phyloP scores from a whole-genome alignment of 2,329 filamentous ascomycete genomes.

The Clathrospora elynae region DNA sequence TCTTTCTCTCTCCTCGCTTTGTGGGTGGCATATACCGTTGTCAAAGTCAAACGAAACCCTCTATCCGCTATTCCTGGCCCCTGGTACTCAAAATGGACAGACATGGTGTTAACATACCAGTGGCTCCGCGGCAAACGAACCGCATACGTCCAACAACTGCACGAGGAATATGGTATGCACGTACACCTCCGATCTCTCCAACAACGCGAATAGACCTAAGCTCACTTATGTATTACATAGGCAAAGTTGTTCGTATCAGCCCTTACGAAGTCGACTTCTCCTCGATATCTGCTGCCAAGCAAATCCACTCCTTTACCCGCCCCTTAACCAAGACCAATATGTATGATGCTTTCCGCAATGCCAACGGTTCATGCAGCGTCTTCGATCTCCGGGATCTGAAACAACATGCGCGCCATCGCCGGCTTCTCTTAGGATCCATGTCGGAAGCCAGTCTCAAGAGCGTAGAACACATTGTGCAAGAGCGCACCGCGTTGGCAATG shows the following conservation, averaged over 20 bases:
- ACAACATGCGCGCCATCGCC: constrained; percentile 44
- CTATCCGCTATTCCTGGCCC: constrained; percentile 35
- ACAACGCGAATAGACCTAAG: no score
- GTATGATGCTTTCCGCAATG: no score
- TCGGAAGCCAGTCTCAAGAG: constrained; percentile 43
- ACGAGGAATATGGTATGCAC: constrained; percentile 40
- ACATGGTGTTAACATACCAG: constrained; percentile 44
- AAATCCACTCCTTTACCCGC: constrained; percentile 46
- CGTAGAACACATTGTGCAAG: constrained; percentile 41
- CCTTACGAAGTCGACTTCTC: constrained; percentile 32
- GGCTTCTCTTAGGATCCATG: constrained; percentile 46
- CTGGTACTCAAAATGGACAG: constrained; percentile 37
- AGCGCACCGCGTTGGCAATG: constrained; percentile 43
- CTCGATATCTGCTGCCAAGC: constrained; percentile 25
- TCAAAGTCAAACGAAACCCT: no score
- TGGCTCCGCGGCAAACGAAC: constrained; percentile 45
- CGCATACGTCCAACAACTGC: constrained; percentile 48
- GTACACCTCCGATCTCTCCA: no score
- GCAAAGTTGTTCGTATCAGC: constrained; percentile 33
- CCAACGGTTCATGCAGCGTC: constrained; percentile 33
- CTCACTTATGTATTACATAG: no score
- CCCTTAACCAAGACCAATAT: constrained; percentile 51
- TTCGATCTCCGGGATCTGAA: constrained; percentile 49
- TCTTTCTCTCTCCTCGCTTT: no score
- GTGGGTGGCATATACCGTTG: no score